Evolutionary conservation across 257 asterid genomes (phyloP), one percentile per base, ranked within the genome.

Genomic region (Lithospermum erythrorhizon): DNA sequence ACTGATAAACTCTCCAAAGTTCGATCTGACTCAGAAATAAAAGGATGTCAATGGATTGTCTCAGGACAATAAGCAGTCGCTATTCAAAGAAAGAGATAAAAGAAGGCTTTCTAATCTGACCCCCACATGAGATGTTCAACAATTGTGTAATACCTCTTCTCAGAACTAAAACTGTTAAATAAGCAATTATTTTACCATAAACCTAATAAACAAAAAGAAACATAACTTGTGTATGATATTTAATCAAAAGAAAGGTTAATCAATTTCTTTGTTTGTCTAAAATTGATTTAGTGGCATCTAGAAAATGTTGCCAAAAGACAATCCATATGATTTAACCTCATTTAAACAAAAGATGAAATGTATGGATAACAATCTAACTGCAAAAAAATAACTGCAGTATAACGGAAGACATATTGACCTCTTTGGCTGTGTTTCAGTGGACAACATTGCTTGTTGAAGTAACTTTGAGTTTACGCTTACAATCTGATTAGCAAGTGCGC

Each of bases 401-500:
- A 18, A 13, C 18, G 22, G 51, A 67, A 41, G 65, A 48, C 63
- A 64, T 52, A 29, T 68, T 57, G 72, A 91, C 98, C 95, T 84
- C 62, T 70, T 61, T 32, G 67, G 59, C 30, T 75, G 75, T 24
- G 58, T 72, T 70, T 63, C 70, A 51, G 77, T 78, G 59, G 56
- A 70, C 64, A 75, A 76, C 73, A 91, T 68, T 57, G 90, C 95
- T 63, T 75, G 90, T 75, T 74, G 83, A 66, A 91, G 89, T 68
- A 86, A 75, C 62, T 75, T 73, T 14, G 96, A 80, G 76, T 91
- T 88, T 64, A 88, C 81, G 73, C 77, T 61, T 66, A 86, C 79
- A 59, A 91, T 84, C 78, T 88, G 83, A 74, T 81, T 75, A 21
- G 96, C 95, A 71, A 91, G 95, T 64, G 83, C 72, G 68, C 77